Base-by-base conservation (phyloP, 2,329 filamentous ascomycete species). In the Akanthomyces muscarius region DNA sequence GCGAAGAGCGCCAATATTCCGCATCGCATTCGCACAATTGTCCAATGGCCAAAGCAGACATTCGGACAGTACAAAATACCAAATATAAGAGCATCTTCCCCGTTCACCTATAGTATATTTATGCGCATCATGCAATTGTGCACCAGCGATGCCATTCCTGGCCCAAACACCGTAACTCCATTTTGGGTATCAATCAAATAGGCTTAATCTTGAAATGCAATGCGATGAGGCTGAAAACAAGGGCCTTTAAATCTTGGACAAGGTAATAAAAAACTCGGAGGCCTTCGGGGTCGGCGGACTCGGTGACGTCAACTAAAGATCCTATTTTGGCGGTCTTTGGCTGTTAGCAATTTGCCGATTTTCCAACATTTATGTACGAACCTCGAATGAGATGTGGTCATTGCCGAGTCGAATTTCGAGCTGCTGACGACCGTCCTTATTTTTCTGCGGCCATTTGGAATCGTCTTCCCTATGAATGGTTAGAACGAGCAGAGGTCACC, bases 251-350 rank as follows among this genome's bases (percentile, higher is more conserved):
- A 73, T 99, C 95, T 74, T 99, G 95, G 5, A 98, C 94, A 8
- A 99, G 87, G 73, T 99, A 99, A 81, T 99, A 99, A 77, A 99
- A 99, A 3, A 99, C 95, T 56, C 95, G 87, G 14, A 99, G 85
- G 36, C 95, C 95, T 77, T 99, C 95, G 1, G 95, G 95, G 73
- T 99, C 95, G 58, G 91, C 89, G 3, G 93, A 97, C 73, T 98
- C 95, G 57, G 92, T 96, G 64, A 99, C 95, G 73, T 99, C 95
- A 68, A 97, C 93, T 57, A 99, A 81, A 10, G 95, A 98, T 65
- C 95, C 95, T 69, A 99, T 98, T 79, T 99, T 99, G 42, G 95
- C 95, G 36, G 95, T 99, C 93, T 97, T 68, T 33, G 61, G 38
- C 36, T 21, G 58, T 69, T 38, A 63, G 52, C 50, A 51, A 21